phyloP scores from a whole-genome alignment of 139 green algal species.

The Picochlorum sp. region DNA sequence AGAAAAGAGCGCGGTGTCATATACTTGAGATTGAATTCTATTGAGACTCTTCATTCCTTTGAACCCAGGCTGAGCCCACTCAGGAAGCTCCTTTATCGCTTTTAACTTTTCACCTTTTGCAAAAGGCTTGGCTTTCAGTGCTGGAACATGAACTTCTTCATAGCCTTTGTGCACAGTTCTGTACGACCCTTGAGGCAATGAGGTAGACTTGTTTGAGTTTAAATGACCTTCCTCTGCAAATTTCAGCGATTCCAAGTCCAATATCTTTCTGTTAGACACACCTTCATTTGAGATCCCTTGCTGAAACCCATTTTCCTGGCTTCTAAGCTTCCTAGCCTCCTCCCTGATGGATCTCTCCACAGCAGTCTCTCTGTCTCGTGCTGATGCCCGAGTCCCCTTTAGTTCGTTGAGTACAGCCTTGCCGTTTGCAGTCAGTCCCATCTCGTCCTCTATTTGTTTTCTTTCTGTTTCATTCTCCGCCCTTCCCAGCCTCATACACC shows the following conservation, averaged over 20 bases:
- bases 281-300: slow-evolving; percentile 9
- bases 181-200: slow-evolving; percentile 71
- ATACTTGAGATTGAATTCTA: slow-evolving; percentile 82
- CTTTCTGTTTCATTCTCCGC: slow-evolving; percentile 67
- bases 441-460: slow-evolving; percentile 40
- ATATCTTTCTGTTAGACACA: slow-evolving; percentile 37
- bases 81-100: slow-evolving; percentile 74
- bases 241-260: slow-evolving; percentile 81
- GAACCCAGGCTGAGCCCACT: slow-evolving; percentile 88
- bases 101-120: slow-evolving; percentile 57
- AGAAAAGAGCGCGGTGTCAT: slow-evolving; percentile 77
- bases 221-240: slow-evolving; percentile 77
- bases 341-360: slow-evolving; percentile 84
- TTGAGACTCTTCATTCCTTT: slow-evolving; percentile 84
- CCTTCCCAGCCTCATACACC: slow-evolving; percentile 85
- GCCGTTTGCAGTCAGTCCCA: slow-evolving; percentile 38
- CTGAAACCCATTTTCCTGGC: slow-evolving; percentile 15
- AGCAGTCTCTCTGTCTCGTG: slow-evolving; percentile 63
- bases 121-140: slow-evolving; percentile 88
- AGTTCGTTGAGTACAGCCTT: slow-evolving; percentile 74
- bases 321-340: slow-evolving; percentile 77
- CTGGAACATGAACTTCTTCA: slow-evolving; percentile 94
- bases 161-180: slow-evolving; percentile 72
- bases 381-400: slow-evolving; percentile 63
- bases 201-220: slow-evolving; percentile 80